Evolutionary conservation across 140 eudicot species (phyloP).

Genomic region (Cichorium intybus): DNA sequence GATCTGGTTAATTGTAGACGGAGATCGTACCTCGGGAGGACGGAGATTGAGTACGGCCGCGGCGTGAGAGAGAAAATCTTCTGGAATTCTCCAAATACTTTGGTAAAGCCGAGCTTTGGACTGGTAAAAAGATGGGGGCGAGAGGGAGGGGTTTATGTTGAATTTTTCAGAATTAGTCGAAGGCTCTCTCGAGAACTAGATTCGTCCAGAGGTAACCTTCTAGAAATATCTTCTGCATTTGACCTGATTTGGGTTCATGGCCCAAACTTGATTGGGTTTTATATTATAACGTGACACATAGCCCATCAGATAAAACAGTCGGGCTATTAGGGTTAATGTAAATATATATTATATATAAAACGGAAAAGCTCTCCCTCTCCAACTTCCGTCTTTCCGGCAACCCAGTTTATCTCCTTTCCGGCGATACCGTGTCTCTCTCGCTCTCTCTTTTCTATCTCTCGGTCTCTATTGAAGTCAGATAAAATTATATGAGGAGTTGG

Average conservation of each 20-base stretch:
- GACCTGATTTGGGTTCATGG: not conserved
- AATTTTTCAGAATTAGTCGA: not conserved
- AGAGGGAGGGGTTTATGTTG: slow-evolving; percentile 12
- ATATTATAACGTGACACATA: too few relatives aligned
- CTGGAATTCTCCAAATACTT: not conserved
- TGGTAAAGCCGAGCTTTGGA: slow-evolving; percentile 5
- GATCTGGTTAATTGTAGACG: not conserved
- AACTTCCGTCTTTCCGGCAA: too few relatives aligned
- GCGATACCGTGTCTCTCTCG: too few relatives aligned
- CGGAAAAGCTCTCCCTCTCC: too few relatives aligned
- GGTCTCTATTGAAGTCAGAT: too few relatives aligned
- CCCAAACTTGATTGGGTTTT: not conserved
- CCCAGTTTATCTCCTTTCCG: too few relatives aligned
- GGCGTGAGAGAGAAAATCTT: slow-evolving; percentile 1
- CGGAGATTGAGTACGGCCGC: slow-evolving; percentile 4
- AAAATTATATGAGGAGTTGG: too few relatives aligned
- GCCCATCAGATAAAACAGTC: not conserved
- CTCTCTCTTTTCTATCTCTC: too few relatives aligned
- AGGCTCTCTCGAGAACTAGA: not conserved
- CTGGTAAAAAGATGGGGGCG: slow-evolving; percentile 22
- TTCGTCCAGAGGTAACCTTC: slow-evolving; percentile 16
- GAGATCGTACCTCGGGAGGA: slow-evolving; percentile 14
- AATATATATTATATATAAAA: too few relatives aligned
- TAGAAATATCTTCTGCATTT: slow-evolving; percentile 7
- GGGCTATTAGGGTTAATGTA: not conserved